phyloP scores from a whole-genome alignment of 306 rosid genomes.

The Cucurbita pepo region DNA sequence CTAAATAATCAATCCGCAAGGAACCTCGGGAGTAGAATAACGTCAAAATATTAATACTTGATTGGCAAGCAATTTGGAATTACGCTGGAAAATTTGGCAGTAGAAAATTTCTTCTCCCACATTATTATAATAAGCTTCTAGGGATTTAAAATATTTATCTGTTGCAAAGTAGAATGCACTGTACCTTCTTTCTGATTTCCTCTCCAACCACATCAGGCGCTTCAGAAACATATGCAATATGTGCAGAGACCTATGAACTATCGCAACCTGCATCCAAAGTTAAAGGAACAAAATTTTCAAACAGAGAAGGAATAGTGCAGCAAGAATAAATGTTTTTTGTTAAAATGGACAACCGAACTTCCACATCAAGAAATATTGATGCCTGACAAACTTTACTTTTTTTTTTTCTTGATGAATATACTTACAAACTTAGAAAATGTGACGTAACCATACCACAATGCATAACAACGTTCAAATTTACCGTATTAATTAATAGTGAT shows the following conservation, averaged over 20 bases:
- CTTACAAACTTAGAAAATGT: background rate
- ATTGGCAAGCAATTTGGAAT: background rate
- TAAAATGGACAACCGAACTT: background rate
- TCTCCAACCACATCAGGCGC: conserved; percentile 33
- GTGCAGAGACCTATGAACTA: conserved; percentile 50
- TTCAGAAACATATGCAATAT: conserved; percentile 54
- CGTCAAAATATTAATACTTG: background rate
- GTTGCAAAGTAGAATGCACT: background rate
- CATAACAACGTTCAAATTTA: background rate
- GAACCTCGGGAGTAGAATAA: background rate
- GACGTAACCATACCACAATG: background rate
- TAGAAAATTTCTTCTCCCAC: background rate
- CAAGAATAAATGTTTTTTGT: background rate
- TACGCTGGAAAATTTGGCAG: background rate
- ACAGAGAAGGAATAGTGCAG: background rate
- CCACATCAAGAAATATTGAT: background rate
- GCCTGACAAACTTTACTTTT: background rate
- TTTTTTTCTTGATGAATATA: background rate
- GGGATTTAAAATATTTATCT: background rate
- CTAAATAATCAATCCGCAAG: background rate
- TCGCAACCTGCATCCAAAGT: conserved; percentile 34
- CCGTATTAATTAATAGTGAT: background rate
- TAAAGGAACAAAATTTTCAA: background rate
- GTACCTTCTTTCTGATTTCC: conserved; percentile 51
- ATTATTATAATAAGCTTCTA: background rate